phyloP scores from a whole-genome alignment of 1,284 basidiomycete genomes.

The Inonotus hispidus region DNA sequence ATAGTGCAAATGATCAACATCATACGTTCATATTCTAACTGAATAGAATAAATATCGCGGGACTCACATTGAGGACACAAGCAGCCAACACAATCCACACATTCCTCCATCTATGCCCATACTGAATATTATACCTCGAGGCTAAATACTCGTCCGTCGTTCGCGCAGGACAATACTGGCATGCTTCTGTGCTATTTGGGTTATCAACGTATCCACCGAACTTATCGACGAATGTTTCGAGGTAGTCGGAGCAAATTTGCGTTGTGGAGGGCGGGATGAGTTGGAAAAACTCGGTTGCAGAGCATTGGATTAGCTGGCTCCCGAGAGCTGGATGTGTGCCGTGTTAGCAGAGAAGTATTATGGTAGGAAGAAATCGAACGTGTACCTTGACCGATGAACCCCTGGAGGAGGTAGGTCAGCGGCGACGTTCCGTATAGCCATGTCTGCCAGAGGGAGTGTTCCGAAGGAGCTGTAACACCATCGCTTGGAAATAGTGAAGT shows the following conservation, averaged over 20 bases:
- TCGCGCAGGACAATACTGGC: constrained; percentile 32
- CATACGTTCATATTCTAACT: no score
- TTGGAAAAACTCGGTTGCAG: constrained; percentile 36
- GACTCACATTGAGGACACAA: constrained; percentile 16
- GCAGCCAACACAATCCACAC: constrained; percentile 14
- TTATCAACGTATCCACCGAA: constrained; percentile 67
- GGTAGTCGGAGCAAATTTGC: constrained; percentile 56
- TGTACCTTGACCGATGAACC: constrained; percentile 44
- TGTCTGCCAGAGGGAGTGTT: constrained; percentile 66
- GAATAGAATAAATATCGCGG: no score
- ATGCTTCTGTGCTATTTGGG: constrained; percentile 33
- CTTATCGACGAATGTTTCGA: constrained; percentile 46
- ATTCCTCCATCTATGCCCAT: constrained; percentile 21
- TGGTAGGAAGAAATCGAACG: neutral
- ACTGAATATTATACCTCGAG: constrained; percentile 30
- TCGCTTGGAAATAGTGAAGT: neutral
- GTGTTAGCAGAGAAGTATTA: neutral
- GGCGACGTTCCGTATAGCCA: constrained; percentile 83
- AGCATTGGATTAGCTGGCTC: constrained; percentile 43
- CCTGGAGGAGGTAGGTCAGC: constrained; percentile 66
- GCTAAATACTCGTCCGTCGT: constrained; percentile 16
- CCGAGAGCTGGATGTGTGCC: constrained; percentile 27
- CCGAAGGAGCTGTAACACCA: constrained; percentile 9
- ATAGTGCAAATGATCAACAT: no score
- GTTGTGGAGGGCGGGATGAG: constrained; percentile 51